Base-by-base conservation (phyloP, 2,329 filamentous ascomycete species). In the Talaromyces amestolkiae region DNA sequence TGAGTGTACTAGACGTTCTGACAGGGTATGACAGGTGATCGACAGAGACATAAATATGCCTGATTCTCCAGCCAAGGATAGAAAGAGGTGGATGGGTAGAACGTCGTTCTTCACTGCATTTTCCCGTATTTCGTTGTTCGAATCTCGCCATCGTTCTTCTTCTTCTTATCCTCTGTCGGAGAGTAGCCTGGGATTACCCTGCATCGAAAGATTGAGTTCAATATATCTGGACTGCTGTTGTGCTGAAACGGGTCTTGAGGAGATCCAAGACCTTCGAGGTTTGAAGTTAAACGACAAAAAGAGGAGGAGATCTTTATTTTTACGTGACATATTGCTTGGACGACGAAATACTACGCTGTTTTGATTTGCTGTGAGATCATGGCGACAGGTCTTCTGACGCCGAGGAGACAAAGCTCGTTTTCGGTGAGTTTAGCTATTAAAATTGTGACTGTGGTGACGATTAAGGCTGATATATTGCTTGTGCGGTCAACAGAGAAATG, bases 311-410 rank as follows among this genome's bases (percentile, higher is more conserved):
- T 4, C 11, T 22, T 22, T 13, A 8, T 22, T 37, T 1, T 1
- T 39, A 9, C 33, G 11, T 11, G n/a, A 9, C 24, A 56, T 39
- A 56, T 2, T 35, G 17, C 31, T 39, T 11, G 6, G 33, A 8
- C n/a, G n/a, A 35, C 9, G 41, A 24, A 47, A 1, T 3, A 47
- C 31, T 31, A 37, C 58, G 8, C 9, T 43, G 6, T 43, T 31
- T n/a, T 62, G 24, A 53, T 39, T 15, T 35, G 9, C 3, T 19
- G 17, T 19, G 5, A 11, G 31, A 58, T 47, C 10, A 63, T 47
- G 51, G 19, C 51, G 15, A 49, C 35, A 24, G 58, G 63, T 8
- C 56, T 53, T 45, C 47, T 65, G 27, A 65, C 63, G 24, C 63
- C 58, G 37, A 61, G 35, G 15, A 61, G 45, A 56, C 53, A 39